A percentile compares a stretch with the other conserved stretches of the same genome.
Evolutionary conservation across 2,329 filamentous ascomycete species (phyloP).

Genomic region (Tolypocladium endophyticum): DNA sequence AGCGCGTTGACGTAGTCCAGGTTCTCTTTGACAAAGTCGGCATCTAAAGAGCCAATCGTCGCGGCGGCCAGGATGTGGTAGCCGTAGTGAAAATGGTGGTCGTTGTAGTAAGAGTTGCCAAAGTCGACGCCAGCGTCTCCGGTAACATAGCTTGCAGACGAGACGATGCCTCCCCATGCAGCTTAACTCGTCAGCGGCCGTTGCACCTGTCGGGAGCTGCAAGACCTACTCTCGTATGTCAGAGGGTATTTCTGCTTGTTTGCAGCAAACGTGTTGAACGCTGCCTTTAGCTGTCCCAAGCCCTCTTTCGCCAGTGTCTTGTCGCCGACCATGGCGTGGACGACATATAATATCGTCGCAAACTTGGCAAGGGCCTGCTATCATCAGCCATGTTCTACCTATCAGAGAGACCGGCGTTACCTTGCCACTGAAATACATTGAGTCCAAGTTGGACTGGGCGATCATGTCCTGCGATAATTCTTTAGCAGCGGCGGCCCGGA

Average conservation of each 20-base stretch:
- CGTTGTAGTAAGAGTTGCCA: constrained; percentile 79
- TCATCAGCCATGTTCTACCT: constrained; percentile 2
- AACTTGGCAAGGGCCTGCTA: constrained; percentile 62
- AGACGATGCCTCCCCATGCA: constrained; percentile 74
- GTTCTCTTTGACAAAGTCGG: constrained; percentile 62
- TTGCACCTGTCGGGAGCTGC: neutral
- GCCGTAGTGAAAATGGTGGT: constrained; percentile 68
- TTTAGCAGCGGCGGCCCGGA: constrained; percentile 51
- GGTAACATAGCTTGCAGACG: constrained; percentile 59
- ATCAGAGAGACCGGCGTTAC: constrained; percentile 22
- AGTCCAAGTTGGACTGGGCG: constrained; percentile 64
- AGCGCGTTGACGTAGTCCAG: constrained; percentile 73
- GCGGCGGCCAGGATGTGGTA: constrained; percentile 86
- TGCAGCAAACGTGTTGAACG: constrained; percentile 54
- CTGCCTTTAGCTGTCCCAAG: constrained; percentile 50
- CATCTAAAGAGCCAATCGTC: constrained; percentile 70
- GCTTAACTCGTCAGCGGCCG: constrained; percentile 20
- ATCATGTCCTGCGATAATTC: constrained; percentile 71
- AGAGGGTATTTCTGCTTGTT: constrained; percentile 60
- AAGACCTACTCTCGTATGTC: constrained; percentile 47
- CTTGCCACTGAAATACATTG: constrained; percentile 92
- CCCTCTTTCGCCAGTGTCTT: constrained; percentile 43
- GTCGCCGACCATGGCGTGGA: constrained; percentile 53
- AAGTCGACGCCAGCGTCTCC: constrained; percentile 68
- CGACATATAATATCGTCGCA: constrained; percentile 55